Evolutionary conservation across 1,284 basidiomycete species (phyloP), one percentile per base, ranked within the genome.

Genomic region (Albatrellus sp.): DNA sequence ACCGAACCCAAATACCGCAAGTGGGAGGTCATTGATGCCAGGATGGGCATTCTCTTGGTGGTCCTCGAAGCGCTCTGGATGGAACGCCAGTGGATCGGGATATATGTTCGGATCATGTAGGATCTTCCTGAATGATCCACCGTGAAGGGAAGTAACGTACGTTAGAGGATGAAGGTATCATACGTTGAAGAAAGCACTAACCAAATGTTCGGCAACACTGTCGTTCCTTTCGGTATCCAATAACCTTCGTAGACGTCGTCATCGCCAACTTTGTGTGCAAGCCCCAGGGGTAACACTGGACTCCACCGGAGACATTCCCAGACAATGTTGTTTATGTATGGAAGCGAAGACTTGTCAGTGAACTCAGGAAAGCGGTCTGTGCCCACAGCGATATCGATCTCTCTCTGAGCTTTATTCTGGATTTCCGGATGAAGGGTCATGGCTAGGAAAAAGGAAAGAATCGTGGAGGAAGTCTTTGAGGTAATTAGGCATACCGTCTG

Each of bases 361-460:
- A 48, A 45, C 14, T 45, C 29, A 2, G 46, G 43, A 14, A 48
- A 36, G 19, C 46, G 43, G 16, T 37, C 39, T 9, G 29, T 9
- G 12, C 43, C 39, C 3, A 42, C 11, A 5, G 45, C 40, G 14
- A 10, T 28, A 20, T 48, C 46, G 7, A 48, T 41, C 28, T 48
- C 39, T 5, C 16, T 14, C 24, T 44, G 46, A 3, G 43, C 46
- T 24, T 29, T 40, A 3, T 14, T 20, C 13, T 44, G 43, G 9
- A 47, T 38, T 12, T 44, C 42, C 4, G 46, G 46, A 39, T 44
- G 37, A 37, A 47, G 44, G 8, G 29, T 32, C 46, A 47, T 44
- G 5, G 46, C 46, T 7, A 47, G 38, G 32, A 47, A 16, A 28
- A 42, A 44, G 7, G 43, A 29, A 3, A 28, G 17, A 8, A 45